These are phyloP conservation scores for Kwoniella shandongensis DNA, from an alignment of 768 basidiomycete species.

Conservation along the genomic window DNA sequence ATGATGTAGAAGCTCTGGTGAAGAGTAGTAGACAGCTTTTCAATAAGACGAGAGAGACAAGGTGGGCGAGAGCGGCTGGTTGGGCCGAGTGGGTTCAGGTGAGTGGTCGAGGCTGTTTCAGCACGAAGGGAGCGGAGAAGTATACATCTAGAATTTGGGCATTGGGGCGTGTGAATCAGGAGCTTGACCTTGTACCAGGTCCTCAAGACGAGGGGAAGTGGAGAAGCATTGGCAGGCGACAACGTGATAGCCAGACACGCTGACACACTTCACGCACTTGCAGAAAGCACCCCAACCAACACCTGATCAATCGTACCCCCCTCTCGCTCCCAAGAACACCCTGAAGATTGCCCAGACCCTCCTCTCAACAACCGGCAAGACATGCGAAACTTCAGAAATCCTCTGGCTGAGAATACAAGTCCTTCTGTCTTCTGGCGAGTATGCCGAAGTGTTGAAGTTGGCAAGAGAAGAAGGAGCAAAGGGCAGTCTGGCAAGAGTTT, in stretches of 20 bases:
- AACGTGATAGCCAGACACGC: too few relatives aligned
- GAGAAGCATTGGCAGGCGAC: too few relatives aligned
- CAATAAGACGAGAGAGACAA: slow-evolving; percentile 29
- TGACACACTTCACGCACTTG: too few relatives aligned
- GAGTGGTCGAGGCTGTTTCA: slow-evolving; percentile 3
- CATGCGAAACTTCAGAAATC: slow-evolving; percentile 24
- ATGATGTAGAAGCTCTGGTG: slow-evolving; percentile 24
- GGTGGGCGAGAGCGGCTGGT: slow-evolving; percentile 40
- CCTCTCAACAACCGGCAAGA: slow-evolving; percentile 13
- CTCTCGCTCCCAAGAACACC: slow-evolving; percentile 11
- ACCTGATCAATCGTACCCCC: slow-evolving; percentile 17
- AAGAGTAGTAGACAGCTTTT: slow-evolving; percentile 38
- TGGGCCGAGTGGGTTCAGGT: slow-evolving; percentile 43
- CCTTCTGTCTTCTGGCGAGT: slow-evolving; percentile 22
- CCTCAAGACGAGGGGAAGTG: too few relatives aligned
- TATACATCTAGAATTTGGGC: too few relatives aligned
- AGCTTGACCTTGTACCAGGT: too few relatives aligned
- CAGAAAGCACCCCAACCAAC: slow-evolving; percentile 30
- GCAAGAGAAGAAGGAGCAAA: slow-evolving; percentile 16
- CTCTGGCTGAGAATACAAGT: slow-evolving; percentile 45
- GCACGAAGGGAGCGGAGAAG: too few relatives aligned
- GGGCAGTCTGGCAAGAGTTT: slow-evolving; percentile 23
- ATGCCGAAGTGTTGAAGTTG: slow-evolving; percentile 18
- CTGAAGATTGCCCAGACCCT: slow-evolving; percentile 22
- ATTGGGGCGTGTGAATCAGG: background rate